These are phyloP conservation scores for Suaeda aralocaspica DNA, from an alignment of 148 eudicot species.

Conservation along the genomic window DNA sequence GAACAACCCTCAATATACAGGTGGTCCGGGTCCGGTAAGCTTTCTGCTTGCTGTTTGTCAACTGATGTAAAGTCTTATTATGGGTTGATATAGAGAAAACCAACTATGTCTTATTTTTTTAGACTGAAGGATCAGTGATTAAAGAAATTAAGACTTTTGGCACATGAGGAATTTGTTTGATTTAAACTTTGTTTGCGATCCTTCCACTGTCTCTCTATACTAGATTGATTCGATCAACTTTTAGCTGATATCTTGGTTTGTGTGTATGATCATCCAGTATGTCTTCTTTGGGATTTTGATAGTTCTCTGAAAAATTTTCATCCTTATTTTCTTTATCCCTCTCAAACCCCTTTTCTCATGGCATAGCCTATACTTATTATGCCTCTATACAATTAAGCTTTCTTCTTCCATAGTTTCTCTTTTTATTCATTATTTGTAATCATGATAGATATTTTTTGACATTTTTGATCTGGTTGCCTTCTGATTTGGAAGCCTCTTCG, in stretches of 20 bases:
- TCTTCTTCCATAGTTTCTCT: background rate
- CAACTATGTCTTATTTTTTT: too few relatives aligned
- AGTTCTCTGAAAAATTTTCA: background rate
- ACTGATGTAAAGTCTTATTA: slow-evolving; percentile 11
- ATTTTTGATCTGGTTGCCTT: background rate
- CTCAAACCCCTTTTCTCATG: too few relatives aligned
- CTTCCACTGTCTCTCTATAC: too few relatives aligned
- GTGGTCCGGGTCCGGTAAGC: slow-evolving; percentile 36
- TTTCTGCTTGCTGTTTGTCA: slow-evolving; percentile 18
- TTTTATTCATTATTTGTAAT: background rate
- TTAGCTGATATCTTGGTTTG: background rate
- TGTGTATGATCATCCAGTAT: background rate
- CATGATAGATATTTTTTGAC: background rate
- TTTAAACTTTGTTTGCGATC: too few relatives aligned
- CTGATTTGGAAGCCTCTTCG: slow-evolving; percentile 46
- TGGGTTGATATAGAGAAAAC: background rate
- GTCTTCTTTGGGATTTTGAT: background rate
- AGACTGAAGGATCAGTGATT: background rate
- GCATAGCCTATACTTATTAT: background rate
- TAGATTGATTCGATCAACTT: too few relatives aligned
- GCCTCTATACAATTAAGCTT: background rate
- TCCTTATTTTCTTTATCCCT: background rate
- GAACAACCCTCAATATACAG: slow-evolving; percentile 36
- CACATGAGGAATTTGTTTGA: too few relatives aligned
- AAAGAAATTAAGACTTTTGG: too few relatives aligned